Base-by-base conservation (phyloP, 805 yeast species). In the Saccharomycopsis sp. region DNA sequence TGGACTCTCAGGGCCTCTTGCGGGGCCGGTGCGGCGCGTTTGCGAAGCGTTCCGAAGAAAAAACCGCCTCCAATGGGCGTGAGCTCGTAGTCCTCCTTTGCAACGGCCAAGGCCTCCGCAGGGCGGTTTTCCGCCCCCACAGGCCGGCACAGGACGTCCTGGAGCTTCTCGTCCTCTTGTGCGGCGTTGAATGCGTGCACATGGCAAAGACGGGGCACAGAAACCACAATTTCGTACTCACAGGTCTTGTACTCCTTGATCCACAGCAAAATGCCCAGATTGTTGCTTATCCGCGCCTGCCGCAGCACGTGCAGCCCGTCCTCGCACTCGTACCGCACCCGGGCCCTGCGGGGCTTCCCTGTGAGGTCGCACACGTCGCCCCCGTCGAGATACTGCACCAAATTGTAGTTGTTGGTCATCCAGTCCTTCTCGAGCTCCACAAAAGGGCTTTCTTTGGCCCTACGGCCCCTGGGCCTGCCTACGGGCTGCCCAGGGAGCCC, bases 331-430 rank as follows among this genome's bases (percentile, higher is more conserved):
- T 80, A 85, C 53, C 77, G 77, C 3, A 87, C 70, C 57, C 84
- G 87, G 2, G 80, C 72, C 2, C 73, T 65, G 55, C 92, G 75
- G 1, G 79, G 79, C 24, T 70, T 66, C 1, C 75, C 75, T 0
- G 88, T 84, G 51, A 82, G 66, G 63, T 83, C 88, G 69, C 94
- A 87, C 2, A 71, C 55, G 20, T 78, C 78, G 7, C 92, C 94
- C 67, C 71, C 57, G 59, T 70, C 70, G 67, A 84, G 66, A 12
- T 52, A 23, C 50, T 60, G 61, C 12, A 50, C 54, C 20, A 60
- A 24, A 51, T 40, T 29, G 9, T 20, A 48, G 21, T 23, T 23
- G 2, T 3, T 21, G 15, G 53, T 44, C 21, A n/a, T 5, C 48
- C 48, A 44, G 48, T 44, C 48, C 16, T 44, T 44, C 21, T 44